Evolutionary conservation across 345 rosid species (phyloP), one percentile per base, ranked within the genome.

Genomic region (Hevea brasiliensis): DNA sequence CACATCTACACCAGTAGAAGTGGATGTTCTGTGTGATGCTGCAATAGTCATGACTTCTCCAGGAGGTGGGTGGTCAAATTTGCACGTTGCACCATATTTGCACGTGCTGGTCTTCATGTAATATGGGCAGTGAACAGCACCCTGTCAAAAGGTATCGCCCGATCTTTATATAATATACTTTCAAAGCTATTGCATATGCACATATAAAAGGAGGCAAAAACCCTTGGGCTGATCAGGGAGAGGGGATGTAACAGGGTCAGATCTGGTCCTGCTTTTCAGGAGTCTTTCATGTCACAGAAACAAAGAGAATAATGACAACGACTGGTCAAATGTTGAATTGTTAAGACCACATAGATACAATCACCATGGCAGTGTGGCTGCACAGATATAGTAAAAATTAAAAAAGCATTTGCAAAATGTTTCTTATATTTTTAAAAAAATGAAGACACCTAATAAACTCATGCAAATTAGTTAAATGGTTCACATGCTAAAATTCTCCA

Each of bases 41-140:
- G 80, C 81, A 70, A 76, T 81, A 42, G 84, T 88, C 86, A 90
- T 84, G 47, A 88, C 97, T 83, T 94, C 98, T 71, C 87, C 97
- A 2, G 98, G 98, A 47, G 97, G 91, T 32, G 98, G 98, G 82
- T 94, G 98, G 78, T 94, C 98, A 76, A 92, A 94, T 85, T 82
- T 92, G 80, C 98, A 94, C 1, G 87, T 78, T 59, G 86, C 89
- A 42, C 96, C 97, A 63, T 81, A 90, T 78, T 88, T 94, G 91
- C 98, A 92, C 8, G 90, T 80, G 56, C 97, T 95, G 48, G 97
- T 94, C 85, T 88, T 92, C 98, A 94, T 86, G 79, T 94, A 94
- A 72, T 92, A 94, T 7, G 98, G 97, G 72, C 98, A 94, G 55
- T 85, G 87, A 68, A 82, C 76, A 6, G 86, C 80, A 59, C 92